phyloP scores from a whole-genome alignment of 1,284 basidiomycete species.

The Cutaneotrichosporon sp. region DNA sequence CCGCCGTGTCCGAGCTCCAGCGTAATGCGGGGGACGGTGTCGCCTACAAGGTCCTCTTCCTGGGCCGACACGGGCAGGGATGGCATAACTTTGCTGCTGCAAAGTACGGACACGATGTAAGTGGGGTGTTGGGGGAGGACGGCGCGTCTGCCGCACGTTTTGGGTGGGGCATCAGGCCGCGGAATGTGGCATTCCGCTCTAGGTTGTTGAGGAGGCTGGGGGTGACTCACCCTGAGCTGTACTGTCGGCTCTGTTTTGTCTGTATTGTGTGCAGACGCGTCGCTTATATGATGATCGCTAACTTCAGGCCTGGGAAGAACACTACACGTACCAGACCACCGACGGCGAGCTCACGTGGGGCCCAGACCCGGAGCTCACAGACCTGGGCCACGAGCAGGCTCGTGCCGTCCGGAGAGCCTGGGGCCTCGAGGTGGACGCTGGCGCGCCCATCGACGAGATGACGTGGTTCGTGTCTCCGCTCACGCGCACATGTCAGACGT shows the following conservation, averaged over 20 bases:
- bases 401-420: constrained; percentile 59
- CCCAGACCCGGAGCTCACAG: constrained; percentile 74
- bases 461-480: constrained; percentile 70
- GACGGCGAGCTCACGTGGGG: constrained; percentile 76
- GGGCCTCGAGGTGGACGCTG: constrained; percentile 59
- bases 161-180: no score
- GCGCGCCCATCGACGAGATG: constrained; percentile 61
- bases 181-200: background rate
- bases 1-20: constrained; percentile 37
- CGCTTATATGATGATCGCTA: constrained; percentile 6
- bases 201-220: no score
- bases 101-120: constrained; percentile 66
- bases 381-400: constrained; percentile 67
- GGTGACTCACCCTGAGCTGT: no score
- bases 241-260: no score
- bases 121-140: constrained; percentile 20
- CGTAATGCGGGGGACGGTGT: constrained; percentile 36
- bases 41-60: constrained; percentile 52
- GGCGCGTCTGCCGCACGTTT: no score
- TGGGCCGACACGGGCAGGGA: constrained; percentile 52
- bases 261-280: background rate
- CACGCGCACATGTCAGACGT: constrained; percentile 68
- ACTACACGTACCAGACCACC: constrained; percentile 69
- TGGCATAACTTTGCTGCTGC: constrained; percentile 60
- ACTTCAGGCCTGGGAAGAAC: constrained; percentile 52